These are phyloP conservation scores for Plectosphaerella sp. DNA, from an alignment of 2,329 filamentous ascomycete genomes.

Conservation along the genomic window DNA sequence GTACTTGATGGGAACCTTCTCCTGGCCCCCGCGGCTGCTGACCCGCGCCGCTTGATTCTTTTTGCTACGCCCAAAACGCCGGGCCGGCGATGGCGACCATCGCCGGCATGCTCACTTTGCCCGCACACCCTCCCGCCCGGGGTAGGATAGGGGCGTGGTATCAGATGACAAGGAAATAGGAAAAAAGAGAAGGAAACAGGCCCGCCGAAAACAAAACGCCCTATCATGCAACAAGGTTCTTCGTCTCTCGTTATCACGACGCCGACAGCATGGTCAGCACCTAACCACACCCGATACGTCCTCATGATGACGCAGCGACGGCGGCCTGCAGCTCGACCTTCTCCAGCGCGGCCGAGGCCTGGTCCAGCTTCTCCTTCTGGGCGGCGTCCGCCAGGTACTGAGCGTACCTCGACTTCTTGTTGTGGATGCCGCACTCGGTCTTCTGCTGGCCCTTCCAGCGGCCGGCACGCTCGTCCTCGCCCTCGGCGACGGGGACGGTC, in stretches of 20 bases:
- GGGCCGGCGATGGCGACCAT: background rate
- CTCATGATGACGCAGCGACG: slow-evolving; percentile 1
- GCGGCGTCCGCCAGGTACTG: slow-evolving; percentile 72
- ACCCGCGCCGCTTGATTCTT: background rate
- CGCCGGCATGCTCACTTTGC: background rate
- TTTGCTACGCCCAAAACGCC: background rate
- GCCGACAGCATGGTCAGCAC: background rate
- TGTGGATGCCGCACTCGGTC: slow-evolving; percentile 98
- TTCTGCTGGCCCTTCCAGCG: slow-evolving; percentile 96
- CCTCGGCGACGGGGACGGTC: slow-evolving; percentile 81
- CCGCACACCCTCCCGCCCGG: background rate
- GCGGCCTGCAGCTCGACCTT: slow-evolving; percentile 12
- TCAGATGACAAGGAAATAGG: background rate
- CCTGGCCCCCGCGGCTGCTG: too few species aligned
- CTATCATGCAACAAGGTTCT: background rate
- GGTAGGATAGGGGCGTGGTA: too few species aligned
- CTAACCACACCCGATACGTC: background rate
- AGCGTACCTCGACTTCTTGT: slow-evolving; percentile 90
- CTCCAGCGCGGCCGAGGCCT: slow-evolving; percentile 10
- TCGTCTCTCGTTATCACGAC: background rate
- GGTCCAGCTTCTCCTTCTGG: slow-evolving; percentile 12
- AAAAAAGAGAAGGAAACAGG: background rate
- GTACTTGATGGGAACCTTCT: too few species aligned
- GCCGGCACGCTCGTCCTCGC: slow-evolving; percentile 92
- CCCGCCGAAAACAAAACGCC: background rate